Evolutionary conservation across 2,329 filamentous ascomycete genomes (phyloP).

Genomic region (Fusarium coicis): DNA sequence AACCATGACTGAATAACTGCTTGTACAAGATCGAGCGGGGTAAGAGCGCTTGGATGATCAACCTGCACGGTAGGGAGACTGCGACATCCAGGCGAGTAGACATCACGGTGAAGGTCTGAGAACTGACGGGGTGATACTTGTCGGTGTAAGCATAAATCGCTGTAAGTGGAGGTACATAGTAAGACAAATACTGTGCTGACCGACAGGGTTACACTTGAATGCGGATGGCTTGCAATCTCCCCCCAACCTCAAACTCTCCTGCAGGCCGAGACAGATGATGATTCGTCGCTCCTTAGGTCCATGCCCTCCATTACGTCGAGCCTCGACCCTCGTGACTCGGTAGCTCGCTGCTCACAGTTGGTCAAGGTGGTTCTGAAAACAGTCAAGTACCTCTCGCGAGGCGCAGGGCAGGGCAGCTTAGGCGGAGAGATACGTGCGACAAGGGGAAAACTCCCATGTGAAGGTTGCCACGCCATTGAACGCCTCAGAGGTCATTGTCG

Average conservation of each 20-base stretch:
- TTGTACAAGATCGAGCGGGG: slow-evolving; percentile 40
- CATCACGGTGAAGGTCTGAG: background rate
- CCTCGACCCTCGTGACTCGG: slow-evolving; percentile 23
- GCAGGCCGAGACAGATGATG: slow-evolving; percentile 19
- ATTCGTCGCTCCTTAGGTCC: slow-evolving; percentile 19
- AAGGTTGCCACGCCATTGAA: slow-evolving; percentile 24
- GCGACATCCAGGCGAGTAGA: slow-evolving; percentile 16
- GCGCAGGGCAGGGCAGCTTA: background rate
- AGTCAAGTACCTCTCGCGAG: background rate
- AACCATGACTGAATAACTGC: slow-evolving; percentile 14
- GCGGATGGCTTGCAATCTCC: slow-evolving; percentile 30
- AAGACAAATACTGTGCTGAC: slow-evolving; percentile 29
- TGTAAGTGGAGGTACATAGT: slow-evolving; percentile 29
- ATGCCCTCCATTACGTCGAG: slow-evolving; percentile 31
- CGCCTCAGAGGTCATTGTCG: slow-evolving; percentile 32
- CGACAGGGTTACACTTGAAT: slow-evolving; percentile 32
- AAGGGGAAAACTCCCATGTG: background rate
- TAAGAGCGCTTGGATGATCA: slow-evolving; percentile 40
- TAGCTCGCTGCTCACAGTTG: slow-evolving; percentile 16
- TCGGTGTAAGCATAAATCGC: background rate
- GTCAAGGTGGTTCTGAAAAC: slow-evolving; percentile 30
- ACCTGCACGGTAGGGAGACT: slow-evolving; percentile 10
- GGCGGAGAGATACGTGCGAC: slow-evolving; percentile 11
- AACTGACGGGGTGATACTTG: slow-evolving; percentile 11
- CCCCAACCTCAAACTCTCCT: slow-evolving; percentile 35